Percentiles rank a stretch among this genome's conserved stretches.
Conservation (phyloP, 768 basidiomycete genomes). For the Pisolithus microcarpus region DNA sequence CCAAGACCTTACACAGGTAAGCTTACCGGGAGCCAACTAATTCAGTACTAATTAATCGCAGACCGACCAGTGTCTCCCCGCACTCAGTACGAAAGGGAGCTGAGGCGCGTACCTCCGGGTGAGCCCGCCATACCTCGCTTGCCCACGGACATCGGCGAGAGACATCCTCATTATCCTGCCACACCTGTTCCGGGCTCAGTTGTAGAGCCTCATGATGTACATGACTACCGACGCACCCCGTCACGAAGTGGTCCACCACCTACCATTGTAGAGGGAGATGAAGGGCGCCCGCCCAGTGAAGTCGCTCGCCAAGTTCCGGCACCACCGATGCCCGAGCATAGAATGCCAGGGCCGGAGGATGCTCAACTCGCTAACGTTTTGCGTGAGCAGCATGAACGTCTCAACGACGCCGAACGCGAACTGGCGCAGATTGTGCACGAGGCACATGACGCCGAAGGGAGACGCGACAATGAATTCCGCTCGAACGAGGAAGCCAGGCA, state of each 20-base stretch:
- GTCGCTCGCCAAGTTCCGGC: conserved; percentile 21
- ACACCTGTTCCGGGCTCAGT: not conserved
- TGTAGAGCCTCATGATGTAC: not conserved
- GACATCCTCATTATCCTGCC: not conserved
- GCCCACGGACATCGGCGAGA: conserved; percentile 4
- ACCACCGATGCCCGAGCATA: conserved; percentile 10
- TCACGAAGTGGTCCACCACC: conserved; percentile 13
- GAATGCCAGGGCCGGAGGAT: conserved; percentile 21
- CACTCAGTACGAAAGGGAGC: conserved; percentile 3
- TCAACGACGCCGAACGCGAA: conserved; percentile 48
- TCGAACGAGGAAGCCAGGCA: conserved; percentile 60
- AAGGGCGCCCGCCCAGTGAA: conserved; percentile 16
- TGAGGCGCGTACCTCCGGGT: conserved; percentile 6
- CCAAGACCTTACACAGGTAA: conserved; percentile 10
- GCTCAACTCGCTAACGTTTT: conserved; percentile 38
- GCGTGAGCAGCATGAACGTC: conserved; percentile 41
- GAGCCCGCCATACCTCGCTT: conserved; percentile 10
- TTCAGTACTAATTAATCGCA: conserved; percentile 8
- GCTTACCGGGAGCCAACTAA: not conserved
- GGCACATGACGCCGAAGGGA: conserved; percentile 54
- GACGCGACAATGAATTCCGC: conserved; percentile 58
- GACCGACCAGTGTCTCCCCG: conserved; percentile 11
- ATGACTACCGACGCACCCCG: conserved; percentile 3
- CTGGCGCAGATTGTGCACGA: conserved; percentile 42
- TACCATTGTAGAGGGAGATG: conserved; percentile 14